Percentiles rank a stretch among this genome's conserved stretches.
phyloP scores from a whole-genome alignment of 1,139 yeast species.

The Yamadazyma spencermartinsiae region DNA sequence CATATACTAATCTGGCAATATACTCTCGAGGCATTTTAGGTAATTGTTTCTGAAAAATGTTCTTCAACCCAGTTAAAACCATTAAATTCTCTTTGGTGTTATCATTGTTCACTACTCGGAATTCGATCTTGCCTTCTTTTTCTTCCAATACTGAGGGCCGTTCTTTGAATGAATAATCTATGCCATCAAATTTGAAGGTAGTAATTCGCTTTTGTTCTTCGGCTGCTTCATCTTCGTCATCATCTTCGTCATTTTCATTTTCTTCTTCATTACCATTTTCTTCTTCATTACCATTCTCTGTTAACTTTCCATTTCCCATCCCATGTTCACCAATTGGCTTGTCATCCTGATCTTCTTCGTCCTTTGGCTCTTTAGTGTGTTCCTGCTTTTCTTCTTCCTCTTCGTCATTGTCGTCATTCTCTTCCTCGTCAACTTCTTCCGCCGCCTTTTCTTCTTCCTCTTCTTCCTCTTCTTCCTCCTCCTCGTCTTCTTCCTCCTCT shows the following conservation, averaged over 20 bases:
- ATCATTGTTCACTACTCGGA: constrained; percentile 94
- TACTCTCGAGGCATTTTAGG: constrained; percentile 99
- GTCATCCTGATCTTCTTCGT: constrained; percentile 9
- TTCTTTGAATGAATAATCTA: constrained; percentile 82
- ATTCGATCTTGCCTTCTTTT: constrained; percentile 86
- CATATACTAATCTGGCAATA: constrained; percentile 91
- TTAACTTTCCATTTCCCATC: constrained; percentile 13
- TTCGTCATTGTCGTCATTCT: constrained; percentile 10
- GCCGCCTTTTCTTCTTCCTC: constrained; percentile 8
- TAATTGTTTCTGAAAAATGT: constrained; percentile 92
- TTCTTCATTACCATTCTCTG: constrained; percentile 18
- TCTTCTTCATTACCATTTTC: constrained; percentile 23
- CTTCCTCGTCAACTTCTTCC: constrained; percentile 13
- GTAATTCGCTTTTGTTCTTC: constrained; percentile 56
- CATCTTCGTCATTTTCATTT: constrained; percentile 36
- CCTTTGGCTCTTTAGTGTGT: constrained; percentile 9
- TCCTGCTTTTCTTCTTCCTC: not conserved
- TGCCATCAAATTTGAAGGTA: constrained; percentile 62
- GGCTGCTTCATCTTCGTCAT: constrained; percentile 49
- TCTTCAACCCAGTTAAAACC: constrained; percentile 90
- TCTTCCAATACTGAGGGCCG: constrained; percentile 94
- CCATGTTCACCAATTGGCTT: not conserved
- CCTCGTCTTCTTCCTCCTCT: constrained; percentile 12
- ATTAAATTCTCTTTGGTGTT: constrained; percentile 83
- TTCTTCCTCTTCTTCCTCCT: constrained; percentile 9